A percentile compares a stretch with the other conserved stretches of the same genome.
Evolutionary conservation across 441 rosid species (phyloP).

Genomic region (Isatis lusitanica): DNA sequence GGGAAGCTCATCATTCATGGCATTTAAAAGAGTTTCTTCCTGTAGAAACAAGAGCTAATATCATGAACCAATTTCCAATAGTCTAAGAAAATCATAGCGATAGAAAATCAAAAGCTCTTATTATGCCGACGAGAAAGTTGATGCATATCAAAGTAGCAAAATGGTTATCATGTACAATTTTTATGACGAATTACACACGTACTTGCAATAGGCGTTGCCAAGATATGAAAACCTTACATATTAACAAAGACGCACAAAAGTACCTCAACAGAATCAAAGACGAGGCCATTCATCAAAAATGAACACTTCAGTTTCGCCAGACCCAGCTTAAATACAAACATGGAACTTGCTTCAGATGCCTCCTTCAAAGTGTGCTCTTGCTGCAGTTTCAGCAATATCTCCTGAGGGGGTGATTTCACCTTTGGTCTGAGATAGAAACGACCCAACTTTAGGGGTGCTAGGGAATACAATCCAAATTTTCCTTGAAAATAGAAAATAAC

Average conservation of each 20-base stretch:
- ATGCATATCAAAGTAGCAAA: conserved; percentile 16
- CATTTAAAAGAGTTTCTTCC: conserved; percentile 84
- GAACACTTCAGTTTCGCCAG: conserved; percentile 69
- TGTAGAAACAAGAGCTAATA: conserved; percentile 38
- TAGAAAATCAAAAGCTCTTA: conserved; percentile 9
- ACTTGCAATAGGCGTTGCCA: conserved; percentile 24
- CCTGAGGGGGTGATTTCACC: conserved; percentile 87
- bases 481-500: conserved; percentile 11
- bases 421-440: conserved; percentile 59
- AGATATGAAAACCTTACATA: conserved; percentile 1
- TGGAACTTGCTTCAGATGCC: conserved; percentile 70
- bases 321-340: conserved; percentile 92
- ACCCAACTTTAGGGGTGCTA: conserved; percentile 8
- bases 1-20: conserved; percentile 96
- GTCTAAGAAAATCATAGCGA: conserved; percentile 7
- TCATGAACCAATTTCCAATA: conserved; percentile 13
- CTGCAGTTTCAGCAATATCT: conserved; percentile 76
- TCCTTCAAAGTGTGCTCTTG: conserved; percentile 67
- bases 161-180: conserved; percentile 11
- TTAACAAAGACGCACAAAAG: conserved; percentile 22
- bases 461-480: conserved; percentile 24
- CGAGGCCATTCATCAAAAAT: conserved; percentile 96
- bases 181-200: neutral
- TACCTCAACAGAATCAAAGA: conserved; percentile 91
- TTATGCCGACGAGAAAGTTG: conserved; percentile 21